Evolutionary conservation across 345 rosid genomes (phyloP).

Genomic region (Angophora floribunda): DNA sequence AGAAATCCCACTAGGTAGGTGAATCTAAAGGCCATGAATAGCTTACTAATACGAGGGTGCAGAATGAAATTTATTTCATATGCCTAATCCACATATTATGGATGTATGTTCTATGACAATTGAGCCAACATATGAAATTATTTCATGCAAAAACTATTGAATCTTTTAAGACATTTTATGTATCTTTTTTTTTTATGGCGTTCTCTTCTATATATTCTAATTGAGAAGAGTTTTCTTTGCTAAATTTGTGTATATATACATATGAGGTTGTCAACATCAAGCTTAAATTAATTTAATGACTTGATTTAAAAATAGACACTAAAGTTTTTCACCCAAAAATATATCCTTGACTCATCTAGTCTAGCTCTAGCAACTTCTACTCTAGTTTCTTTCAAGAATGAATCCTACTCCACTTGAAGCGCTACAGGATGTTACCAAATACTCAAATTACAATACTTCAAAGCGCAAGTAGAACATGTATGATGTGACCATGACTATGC

Average conservation of each 20-base stretch:
- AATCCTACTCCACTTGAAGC: neutral
- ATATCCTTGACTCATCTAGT: neutral
- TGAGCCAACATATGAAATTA: neutral
- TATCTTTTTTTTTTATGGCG: neutral
- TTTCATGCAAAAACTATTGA: neutral
- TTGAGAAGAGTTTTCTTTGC: neutral
- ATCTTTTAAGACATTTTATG: neutral
- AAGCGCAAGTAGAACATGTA: neutral
- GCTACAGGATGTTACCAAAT: neutral
- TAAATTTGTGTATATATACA: neutral
- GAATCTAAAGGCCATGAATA: neutral
- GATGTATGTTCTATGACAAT: neutral
- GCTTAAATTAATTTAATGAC: neutral
- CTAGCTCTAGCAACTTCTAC: neutral
- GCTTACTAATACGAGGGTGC: neutral
- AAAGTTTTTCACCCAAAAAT: neutral
- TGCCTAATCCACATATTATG: neutral
- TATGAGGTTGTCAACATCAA: neutral
- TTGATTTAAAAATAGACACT: neutral
- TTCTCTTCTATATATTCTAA: neutral
- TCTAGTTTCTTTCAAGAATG: neutral
- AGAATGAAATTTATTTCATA: neutral
- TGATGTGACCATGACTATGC: neutral
- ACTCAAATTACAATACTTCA: neutral
- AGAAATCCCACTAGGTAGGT: neutral